phyloP scores from a whole-genome alignment of 1,284 basidiomycete genomes.

The Microstroma glucosiphilum region DNA sequence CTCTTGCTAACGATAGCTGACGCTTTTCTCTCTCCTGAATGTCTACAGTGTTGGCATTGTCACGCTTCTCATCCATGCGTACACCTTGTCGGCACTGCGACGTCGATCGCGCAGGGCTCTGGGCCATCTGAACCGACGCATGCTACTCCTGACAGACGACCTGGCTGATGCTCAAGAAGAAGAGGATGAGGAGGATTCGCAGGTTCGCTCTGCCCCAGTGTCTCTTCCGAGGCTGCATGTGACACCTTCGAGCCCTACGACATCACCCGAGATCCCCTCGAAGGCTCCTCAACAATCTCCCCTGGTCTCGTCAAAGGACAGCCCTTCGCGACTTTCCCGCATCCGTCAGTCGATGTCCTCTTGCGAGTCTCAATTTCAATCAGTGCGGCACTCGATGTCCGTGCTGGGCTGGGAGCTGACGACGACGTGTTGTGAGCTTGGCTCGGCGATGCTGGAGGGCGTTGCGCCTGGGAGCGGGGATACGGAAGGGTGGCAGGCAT shows the following conservation, averaged over 20 bases:
- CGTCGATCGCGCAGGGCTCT: background rate
- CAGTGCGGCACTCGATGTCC: slow-evolving; percentile 2
- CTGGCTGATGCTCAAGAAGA: slow-evolving; percentile 4
- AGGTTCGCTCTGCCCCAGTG: no score
- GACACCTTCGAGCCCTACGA: no score
- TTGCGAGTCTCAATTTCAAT: background rate
- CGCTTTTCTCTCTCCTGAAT: background rate
- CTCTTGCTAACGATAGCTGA: no score
- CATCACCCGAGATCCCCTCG: no score
- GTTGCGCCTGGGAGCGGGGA: background rate
- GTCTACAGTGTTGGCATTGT: background rate
- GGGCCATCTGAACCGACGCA: background rate
- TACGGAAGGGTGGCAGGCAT: slow-evolving; percentile 2
- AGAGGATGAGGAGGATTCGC: no score
- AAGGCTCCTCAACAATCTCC: no score
- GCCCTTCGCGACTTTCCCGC: no score
- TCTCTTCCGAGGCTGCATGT: no score
- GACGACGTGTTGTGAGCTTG: background rate
- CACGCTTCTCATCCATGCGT: background rate
- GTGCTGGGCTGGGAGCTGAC: background rate
- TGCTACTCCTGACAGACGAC: background rate
- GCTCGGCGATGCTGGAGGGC: background rate
- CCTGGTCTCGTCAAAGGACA: no score
- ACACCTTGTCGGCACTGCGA: background rate
- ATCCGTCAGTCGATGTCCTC: background rate